phyloP scores from a whole-genome alignment of 768 basidiomycete genomes.

The Dioszegia hungarica region DNA sequence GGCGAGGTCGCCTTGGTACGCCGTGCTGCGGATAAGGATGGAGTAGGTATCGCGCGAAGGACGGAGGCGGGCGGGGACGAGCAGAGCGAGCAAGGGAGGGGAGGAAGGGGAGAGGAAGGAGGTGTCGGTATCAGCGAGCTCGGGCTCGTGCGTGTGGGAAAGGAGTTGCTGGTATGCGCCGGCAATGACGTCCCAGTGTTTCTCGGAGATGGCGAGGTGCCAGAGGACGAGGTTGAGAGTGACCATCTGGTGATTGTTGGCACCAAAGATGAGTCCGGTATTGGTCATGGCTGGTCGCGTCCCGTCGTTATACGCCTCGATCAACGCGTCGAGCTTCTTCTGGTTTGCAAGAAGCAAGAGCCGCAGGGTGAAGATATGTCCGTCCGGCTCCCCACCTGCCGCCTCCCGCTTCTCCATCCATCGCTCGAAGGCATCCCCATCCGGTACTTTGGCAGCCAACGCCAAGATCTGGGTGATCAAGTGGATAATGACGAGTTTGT shows the following conservation, averaged over 20 bases:
- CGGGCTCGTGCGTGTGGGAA: not conserved
- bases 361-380: not conserved
- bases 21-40: conserved; percentile 24
- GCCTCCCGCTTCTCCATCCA: not conserved
- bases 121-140: not conserved
- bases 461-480: no score
- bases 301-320: not conserved
- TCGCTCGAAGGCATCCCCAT: not conserved
- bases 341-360: not conserved
- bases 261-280: no score
- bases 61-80: conserved; percentile 14
- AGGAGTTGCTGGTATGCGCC: conserved; percentile 17
- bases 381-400: not conserved
- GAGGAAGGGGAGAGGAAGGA: not conserved
- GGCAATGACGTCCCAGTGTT: conserved; percentile 22
- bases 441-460: not conserved
- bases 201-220: conserved; percentile 17
- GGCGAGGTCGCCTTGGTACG: conserved; percentile 25
- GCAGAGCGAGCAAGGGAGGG: not conserved
- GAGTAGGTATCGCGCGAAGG: conserved; percentile 23
- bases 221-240: conserved; percentile 4
- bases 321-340: not conserved
- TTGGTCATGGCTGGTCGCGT: no score
- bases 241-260: conserved; percentile 3
- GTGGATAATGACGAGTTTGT: no score